Evolutionary conservation across 2,329 filamentous ascomycete species (phyloP).

Genomic region (Rasamsonia emersonii): DNA sequence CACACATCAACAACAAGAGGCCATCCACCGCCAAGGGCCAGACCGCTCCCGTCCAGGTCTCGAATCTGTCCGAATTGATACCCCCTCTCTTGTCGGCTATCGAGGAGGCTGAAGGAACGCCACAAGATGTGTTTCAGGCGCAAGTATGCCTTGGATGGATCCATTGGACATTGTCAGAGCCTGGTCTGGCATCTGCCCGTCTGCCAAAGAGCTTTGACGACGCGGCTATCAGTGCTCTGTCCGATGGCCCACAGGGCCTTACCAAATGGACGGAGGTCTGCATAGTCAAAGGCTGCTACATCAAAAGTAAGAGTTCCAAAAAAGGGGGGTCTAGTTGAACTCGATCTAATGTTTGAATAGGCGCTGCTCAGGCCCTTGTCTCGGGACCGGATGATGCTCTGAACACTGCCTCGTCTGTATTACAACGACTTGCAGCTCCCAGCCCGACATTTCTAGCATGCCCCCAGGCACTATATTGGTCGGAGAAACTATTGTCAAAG

Average conservation of each 20-base stretch:
- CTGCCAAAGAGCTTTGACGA: constrained; percentile 57
- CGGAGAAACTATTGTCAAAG: constrained; percentile 67
- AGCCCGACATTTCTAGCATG: constrained; percentile 37
- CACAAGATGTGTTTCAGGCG: constrained; percentile 63
- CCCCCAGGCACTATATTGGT: constrained; percentile 66
- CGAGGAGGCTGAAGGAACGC: constrained; percentile 46
- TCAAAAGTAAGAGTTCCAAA: constrained; percentile 53
- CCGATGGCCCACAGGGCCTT: constrained; percentile 42
- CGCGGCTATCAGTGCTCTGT: constrained; percentile 45
- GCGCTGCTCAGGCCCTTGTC: constrained; percentile 37
- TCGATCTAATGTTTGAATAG: constrained; percentile 21
- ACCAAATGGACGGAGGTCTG: constrained; percentile 77
- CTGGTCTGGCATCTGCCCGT: constrained; percentile 49
- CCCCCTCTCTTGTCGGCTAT: constrained; percentile 42
- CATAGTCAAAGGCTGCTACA: constrained; percentile 66
- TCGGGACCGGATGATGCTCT: constrained; percentile 50
- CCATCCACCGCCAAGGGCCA: constrained; percentile 20
- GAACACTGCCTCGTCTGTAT: constrained; percentile 55
- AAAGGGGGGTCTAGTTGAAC: constrained; percentile 1
- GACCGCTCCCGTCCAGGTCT: constrained; percentile 18
- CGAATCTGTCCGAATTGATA: constrained; percentile 35
- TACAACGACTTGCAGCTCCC: constrained; percentile 49
- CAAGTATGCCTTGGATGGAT: constrained; percentile 78
- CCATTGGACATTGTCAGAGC: constrained; percentile 68
- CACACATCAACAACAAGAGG: constrained; percentile 34